Percentiles rank a stretch among this genome's conserved stretches.
Evolutionary conservation across 2,329 filamentous ascomycete genomes (phyloP).

Genomic region (Talaromyces verruculosus): DNA sequence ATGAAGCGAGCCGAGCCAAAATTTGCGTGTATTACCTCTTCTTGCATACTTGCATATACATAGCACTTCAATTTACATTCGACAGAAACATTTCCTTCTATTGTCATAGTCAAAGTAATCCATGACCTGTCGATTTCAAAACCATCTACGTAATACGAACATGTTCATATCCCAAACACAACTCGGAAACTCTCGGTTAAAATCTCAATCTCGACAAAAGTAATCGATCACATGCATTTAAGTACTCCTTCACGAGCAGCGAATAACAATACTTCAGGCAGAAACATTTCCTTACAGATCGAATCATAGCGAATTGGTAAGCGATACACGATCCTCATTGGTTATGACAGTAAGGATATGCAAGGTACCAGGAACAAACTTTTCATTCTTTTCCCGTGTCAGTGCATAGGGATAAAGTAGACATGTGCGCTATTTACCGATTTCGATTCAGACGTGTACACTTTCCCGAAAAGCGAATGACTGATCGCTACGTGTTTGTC

Average conservation of each 20-base stretch:
- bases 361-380: conserved; percentile 19
- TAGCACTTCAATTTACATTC: neutral
- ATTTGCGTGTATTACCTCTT: neutral
- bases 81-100: too few species aligned
- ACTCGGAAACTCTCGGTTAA: neutral
- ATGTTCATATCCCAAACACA: neutral
- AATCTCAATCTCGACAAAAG: neutral
- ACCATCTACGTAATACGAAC: conserved; percentile 3
- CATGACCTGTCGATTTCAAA: neutral
- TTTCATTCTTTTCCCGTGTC: neutral
- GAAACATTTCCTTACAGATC: conserved; percentile 2
- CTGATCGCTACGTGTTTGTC: conserved; percentile 2
- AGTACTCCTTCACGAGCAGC: too few species aligned
- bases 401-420: neutral
- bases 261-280: neutral
- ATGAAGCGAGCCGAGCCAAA: conserved; percentile 5
- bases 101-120: neutral
- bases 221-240: neutral
- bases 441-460: neutral
- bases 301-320: neutral
- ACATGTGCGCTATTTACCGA: neutral
- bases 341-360: neutral
- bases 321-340: neutral
- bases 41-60: conserved; percentile 11
- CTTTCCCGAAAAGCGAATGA: neutral